Percentiles rank a stretch among this genome's conserved stretches.
These are phyloP conservation scores for Fusarium sarcochroum DNA, from an alignment of 2,329 filamentous ascomycete genomes.

Conservation along the genomic window DNA sequence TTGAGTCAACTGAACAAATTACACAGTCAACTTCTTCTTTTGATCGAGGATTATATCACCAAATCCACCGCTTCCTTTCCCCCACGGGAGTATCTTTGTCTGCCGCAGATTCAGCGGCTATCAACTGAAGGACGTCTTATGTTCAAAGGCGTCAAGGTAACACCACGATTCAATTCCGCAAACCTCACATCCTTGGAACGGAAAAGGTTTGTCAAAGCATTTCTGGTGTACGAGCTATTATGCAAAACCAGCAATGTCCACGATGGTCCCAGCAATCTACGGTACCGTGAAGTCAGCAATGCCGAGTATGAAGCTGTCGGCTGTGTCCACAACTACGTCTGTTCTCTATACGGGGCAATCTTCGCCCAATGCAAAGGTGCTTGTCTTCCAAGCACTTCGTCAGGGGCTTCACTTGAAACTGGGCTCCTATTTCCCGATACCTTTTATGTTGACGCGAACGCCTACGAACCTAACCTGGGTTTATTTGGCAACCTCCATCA, in stretches of 20 bases:
- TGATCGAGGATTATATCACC: slow-evolving; percentile 36
- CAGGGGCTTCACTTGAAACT: not conserved
- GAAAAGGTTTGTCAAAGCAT: slow-evolving; percentile 18
- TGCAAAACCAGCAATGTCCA: not conserved
- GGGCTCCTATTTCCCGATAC: slow-evolving; percentile 19
- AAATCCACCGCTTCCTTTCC: slow-evolving; percentile 31
- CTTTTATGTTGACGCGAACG: slow-evolving; percentile 8
- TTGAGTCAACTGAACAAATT: not conserved
- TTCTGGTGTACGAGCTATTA: slow-evolving; percentile 19
- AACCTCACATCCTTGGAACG: slow-evolving; percentile 11
- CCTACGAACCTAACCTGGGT: not conserved
- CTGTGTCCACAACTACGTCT: slow-evolving; percentile 24
- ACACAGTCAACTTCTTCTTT: slow-evolving; percentile 2
- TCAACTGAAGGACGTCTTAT: not conserved
- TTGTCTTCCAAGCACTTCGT: not conserved
- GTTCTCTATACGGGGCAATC: slow-evolving; percentile 30
- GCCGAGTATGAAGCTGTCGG: not conserved
- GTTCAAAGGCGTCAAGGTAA: slow-evolving; percentile 12
- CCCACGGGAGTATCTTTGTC: slow-evolving; percentile 22
- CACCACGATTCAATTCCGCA: slow-evolving; percentile 2
- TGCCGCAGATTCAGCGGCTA: not conserved
- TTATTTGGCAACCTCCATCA: not conserved
- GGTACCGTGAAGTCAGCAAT: rapidly evolving
- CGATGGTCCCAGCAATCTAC: not conserved
- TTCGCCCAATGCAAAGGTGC: slow-evolving; percentile 9